Base-by-base conservation (phyloP, 2,329 filamentous ascomycete genomes). In the Elsinoe fawcettii region DNA sequence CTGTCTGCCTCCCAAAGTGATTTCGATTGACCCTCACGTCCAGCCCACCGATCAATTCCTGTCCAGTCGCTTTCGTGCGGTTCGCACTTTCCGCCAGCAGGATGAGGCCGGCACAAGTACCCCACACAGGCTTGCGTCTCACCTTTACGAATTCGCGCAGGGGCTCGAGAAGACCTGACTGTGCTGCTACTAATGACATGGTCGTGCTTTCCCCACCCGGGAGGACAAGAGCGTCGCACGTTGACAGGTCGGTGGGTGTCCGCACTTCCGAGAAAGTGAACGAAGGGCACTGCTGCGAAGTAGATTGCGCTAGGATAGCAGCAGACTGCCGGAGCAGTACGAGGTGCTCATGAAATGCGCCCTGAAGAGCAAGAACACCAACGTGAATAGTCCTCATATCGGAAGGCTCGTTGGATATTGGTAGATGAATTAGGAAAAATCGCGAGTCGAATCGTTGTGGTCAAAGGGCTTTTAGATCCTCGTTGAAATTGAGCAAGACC, bases 181-280 rank as follows among this genome's bases (percentile, higher is more conserved):
- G 82, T 20, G 84, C 83, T 2, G 93, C 93, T 14, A 96, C 88
- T 27, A 96, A 80, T 9, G 90, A 89, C 64, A 99, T 95, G 2
- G 92, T 86, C 1, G 93, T 97, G 73, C 90, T 96, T 72, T 99
- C 93, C 60, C 93, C 93, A 55, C 93, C 93, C 2, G 93, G 93
- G 47, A 99, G 83, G 67, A 99, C 83, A 43, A 99, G 80, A 23
- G 84, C 92, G 71, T 92, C 83, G 73, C 91, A 97, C 63, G 69
- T 71, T 3, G 79, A 74, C 30, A 99, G 79, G 66, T 96, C 80
- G 5, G 77, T 74, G 2, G 82, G 74, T 5, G 86, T 96, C 59
- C 92, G 86, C 47, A 97, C 89, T 71, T 96, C 86, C 61, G 86
- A 77, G 67, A 93, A 88, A 23, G 71, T 67, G 74, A 88, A 85